Percentiles rank a stretch among this genome's conserved stretches.
Evolutionary conservation across 192 early-diverging fungal species (phyloP).

Genomic region (Backusella australiensis): DNA sequence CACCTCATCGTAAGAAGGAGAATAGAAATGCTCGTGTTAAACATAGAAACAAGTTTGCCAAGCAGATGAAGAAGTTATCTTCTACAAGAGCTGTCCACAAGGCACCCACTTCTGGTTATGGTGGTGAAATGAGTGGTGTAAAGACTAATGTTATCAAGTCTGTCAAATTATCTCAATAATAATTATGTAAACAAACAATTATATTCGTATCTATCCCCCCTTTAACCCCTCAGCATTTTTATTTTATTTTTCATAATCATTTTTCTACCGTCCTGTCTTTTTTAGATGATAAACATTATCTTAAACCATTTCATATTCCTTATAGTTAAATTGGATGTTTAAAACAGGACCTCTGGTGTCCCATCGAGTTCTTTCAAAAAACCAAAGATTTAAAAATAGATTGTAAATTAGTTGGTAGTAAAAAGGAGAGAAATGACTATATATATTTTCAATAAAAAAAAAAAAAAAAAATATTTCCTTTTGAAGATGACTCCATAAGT

Average conservation of each 20-base stretch:
- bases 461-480: background rate
- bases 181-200: background rate
- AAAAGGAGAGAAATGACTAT: no score
- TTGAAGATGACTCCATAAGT: background rate
- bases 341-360: background rate
- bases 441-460: background rate
- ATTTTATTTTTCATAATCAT: background rate
- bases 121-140: conserved; percentile 94
- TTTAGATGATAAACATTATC: background rate
- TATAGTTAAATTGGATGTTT: background rate
- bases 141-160: conserved; percentile 80
- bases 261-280: background rate
- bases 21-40: conserved; percentile 95
- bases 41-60: conserved; percentile 84
- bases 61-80: conserved; percentile 87
- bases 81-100: conserved; percentile 74
- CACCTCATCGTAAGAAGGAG: conserved; percentile 88
- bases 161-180: conserved; percentile 58
- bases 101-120: conserved; percentile 71
- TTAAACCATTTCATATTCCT: background rate
- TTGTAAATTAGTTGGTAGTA: background rate
- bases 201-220: background rate
- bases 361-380: background rate
- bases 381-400: background rate
- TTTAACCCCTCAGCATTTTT: background rate